Evolutionary conservation across 1,284 basidiomycete genomes (phyloP).

Genomic region (Erythrobasidium hasegawianum): DNA sequence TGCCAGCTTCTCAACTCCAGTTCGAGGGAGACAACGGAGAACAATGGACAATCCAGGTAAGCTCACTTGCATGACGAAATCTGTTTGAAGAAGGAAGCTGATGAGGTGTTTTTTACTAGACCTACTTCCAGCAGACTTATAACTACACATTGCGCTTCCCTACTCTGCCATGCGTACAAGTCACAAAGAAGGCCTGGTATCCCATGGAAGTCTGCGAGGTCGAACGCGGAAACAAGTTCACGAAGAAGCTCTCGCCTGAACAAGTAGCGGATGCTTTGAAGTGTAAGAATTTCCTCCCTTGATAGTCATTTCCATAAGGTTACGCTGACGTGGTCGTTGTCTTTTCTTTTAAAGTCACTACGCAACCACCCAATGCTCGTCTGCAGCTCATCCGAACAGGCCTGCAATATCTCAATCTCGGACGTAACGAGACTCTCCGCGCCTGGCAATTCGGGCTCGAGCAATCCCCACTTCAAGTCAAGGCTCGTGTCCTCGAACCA

Average conservation of each 20-base stretch:
- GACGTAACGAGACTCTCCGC: constrained; percentile 10
- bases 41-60: constrained; percentile 1
- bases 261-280: constrained; percentile 37
- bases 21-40: constrained; percentile 28
- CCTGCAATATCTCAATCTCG: constrained; percentile 23
- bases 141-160: constrained; percentile 34
- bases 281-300: too few relatives aligned
- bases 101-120: too few relatives aligned
- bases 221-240: constrained; percentile 37
- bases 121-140: constrained; percentile 29
- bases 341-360: constrained; percentile 28
- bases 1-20: constrained; percentile 10
- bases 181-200: constrained; percentile 42
- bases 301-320: too few relatives aligned
- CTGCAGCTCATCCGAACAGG: constrained; percentile 29
- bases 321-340: too few relatives aligned
- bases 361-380: constrained; percentile 18
- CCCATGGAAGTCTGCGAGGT: constrained; percentile 41
- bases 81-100: too few relatives aligned
- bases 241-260: constrained; percentile 38
- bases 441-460: constrained; percentile 32
- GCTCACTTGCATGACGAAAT: not conserved
- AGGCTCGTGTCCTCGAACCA: constrained; percentile 28
- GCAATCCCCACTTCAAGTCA: constrained; percentile 26
- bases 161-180: constrained; percentile 37